Base-by-base conservation (phyloP, 139 green algal genomes). In the Coelastrella sp. region DNA sequence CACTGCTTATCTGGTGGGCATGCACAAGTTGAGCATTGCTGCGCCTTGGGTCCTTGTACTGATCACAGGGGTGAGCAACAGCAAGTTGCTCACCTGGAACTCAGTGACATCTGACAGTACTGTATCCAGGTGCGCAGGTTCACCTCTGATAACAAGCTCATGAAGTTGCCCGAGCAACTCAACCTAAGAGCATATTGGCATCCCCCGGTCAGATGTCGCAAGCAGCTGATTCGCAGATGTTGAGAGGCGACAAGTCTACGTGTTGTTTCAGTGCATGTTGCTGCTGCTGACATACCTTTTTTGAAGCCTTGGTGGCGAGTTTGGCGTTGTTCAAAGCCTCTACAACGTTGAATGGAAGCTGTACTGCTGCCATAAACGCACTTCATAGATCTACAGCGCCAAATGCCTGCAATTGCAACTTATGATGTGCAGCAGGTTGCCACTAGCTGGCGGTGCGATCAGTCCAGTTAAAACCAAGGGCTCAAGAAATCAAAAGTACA, bases 131-230 rank as follows among this genome's bases (percentile, higher is more conserved):
- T 95, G 88, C 1, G 17, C 73, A 0, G 93, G 91, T 19, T 93
- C 79, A 61, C 90, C 92, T 58, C 85, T 75, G 4, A 96, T 49
- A 58, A 95, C 76, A 56, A 96, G 79, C 87, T 96, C 93, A 58
- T 88, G 75, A 75, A 95, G 85, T 58, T 90, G 70, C 66, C 89
- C 91, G n/a, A 96, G 89, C n/a, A 87, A 49, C 59, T 91, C 58
- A 15, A 92, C 83, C 93, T 95, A 25, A 89, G 6, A 70, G 49
- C 66, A 65, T 56, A 89, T 65, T 10, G 35, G 82, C 61, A 63
- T 15, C 82, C 17, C 12, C 10, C 14, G 6, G 9, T 88, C 20
- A 76, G 65, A 88, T 60, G 24, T 59, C 24, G 49, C 35, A 22
- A 61, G 61, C 58, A 7, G 60, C 74, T 80, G 12, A 76, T 19